Evolutionary conservation across 768 basidiomycete genomes (phyloP), one percentile per base, ranked within the genome.

Genomic region (Amanita pallidorosea): DNA sequence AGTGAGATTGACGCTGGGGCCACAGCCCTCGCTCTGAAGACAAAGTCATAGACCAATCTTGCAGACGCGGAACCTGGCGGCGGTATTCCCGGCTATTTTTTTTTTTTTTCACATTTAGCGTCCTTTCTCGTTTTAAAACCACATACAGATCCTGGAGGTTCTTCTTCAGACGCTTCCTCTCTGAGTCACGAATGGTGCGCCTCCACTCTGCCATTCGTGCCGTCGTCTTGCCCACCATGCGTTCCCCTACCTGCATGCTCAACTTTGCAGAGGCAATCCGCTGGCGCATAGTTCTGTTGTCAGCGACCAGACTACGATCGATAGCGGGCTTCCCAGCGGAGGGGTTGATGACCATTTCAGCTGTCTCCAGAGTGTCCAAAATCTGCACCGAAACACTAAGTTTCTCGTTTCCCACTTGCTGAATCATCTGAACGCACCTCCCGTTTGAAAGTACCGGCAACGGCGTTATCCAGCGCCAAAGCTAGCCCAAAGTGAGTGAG

Each of bases 1-100:
- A 57, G 20, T 68, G 67, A 2, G 60, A 67, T 36, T 70, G 70
- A 13, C 72, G 63, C 40, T 76, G 73, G 2, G 83, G 80, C 92
- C 93, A 95, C 11, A 95, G 60, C 0, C 91, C 91, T 18, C 88
- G 76, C 61, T 95, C 93, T 0, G 81, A 80, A 2, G 79, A 79
- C 20, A 87, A 66, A 7, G 79, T 59, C 36, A 77, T 64, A 0
- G 77, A 70, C 75, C 85, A 85, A 45, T 83, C 80, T 27, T 74
- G 70, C 40, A 85, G 61, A 8, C 71, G 65, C 2, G 77, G 70
- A 18, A 85, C 70, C 57, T 88, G 86, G 46, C 87, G 78, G 54
- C 85, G 75, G 55, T 80, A 76, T 61, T 95, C 91, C 20, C 81
- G 82, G 50, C 92, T 93, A 53, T 7, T 56, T 1, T 55, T n/a